phyloP scores from a whole-genome alignment of 805 yeast species.

The Suhomyces pyralidae region DNA sequence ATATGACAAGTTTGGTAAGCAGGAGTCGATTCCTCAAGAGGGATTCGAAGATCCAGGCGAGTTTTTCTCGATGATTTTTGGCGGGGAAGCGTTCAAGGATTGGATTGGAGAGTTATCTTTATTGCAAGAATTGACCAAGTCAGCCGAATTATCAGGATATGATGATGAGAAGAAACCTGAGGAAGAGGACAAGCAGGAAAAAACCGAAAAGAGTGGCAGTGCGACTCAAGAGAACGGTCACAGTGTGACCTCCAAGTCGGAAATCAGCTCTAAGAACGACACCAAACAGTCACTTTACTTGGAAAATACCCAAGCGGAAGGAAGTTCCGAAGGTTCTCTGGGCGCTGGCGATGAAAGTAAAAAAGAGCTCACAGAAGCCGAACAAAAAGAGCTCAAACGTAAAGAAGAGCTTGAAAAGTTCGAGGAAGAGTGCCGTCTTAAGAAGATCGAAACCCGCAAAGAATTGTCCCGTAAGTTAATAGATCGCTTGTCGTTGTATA shows the following conservation, averaged over 20 bases:
- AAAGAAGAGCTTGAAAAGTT: constrained; percentile 55
- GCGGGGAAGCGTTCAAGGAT: constrained; percentile 84
- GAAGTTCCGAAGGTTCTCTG: neutral
- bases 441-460: constrained; percentile 62
- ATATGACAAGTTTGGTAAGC: constrained; percentile 75
- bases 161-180: constrained; percentile 24
- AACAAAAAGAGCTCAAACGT: constrained; percentile 45
- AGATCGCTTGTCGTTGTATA: constrained; percentile 41
- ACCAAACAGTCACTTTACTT: constrained; percentile 11
- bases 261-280: neutral
- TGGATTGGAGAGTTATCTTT: constrained; percentile 48
- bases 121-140: constrained; percentile 38
- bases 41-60: constrained; percentile 69
- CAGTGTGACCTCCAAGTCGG: too few species aligned
- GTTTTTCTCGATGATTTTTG: constrained; percentile 70
- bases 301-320: constrained; percentile 4
- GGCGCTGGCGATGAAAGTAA: constrained; percentile 7
- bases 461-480: constrained; percentile 58
- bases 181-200: constrained; percentile 32
- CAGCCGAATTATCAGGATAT: constrained; percentile 42
- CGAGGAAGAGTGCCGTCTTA: constrained; percentile 73
- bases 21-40: constrained; percentile 64
- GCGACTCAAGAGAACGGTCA: neutral
- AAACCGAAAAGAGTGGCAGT: constrained; percentile 11
- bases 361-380: constrained; percentile 32